These are phyloP conservation scores for Penicillium sp. DNA, from an alignment of 2,329 filamentous ascomycete species.

Conservation along the genomic window DNA sequence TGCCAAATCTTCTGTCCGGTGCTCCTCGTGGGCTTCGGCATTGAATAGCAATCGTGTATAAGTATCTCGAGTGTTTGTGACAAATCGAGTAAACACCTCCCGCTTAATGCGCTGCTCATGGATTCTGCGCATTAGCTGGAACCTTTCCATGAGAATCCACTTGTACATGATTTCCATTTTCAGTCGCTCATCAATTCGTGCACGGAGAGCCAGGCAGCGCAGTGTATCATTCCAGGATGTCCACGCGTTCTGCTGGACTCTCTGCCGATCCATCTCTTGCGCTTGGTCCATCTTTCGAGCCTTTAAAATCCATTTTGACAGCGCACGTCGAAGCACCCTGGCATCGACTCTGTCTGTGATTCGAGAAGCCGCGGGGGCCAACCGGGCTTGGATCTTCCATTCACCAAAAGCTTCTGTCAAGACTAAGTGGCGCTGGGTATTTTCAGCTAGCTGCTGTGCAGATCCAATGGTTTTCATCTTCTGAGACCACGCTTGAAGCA, in stretches of 20 bases:
- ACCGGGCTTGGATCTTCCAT: constrained; percentile 44
- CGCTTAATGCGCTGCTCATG: constrained; percentile 41
- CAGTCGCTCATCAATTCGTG: constrained; percentile 57
- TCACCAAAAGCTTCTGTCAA: constrained; percentile 40
- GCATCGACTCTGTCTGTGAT: constrained; percentile 47
- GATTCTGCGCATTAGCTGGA: constrained; percentile 40
- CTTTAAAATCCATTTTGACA: constrained; percentile 53
- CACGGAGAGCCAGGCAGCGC: constrained; percentile 53
- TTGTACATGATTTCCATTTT: constrained; percentile 59
- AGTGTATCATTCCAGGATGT: constrained; percentile 63
- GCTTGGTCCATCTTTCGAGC: constrained; percentile 49
- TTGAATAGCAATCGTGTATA: constrained; percentile 39
- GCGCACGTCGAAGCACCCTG: constrained; percentile 47
- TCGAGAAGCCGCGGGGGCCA: constrained; percentile 43
- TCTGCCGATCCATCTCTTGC: constrained; percentile 50
- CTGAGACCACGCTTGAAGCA: constrained; percentile 37
- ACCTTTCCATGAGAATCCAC: constrained; percentile 58
- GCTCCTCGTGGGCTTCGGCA: constrained; percentile 36
- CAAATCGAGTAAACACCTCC: constrained; percentile 41
- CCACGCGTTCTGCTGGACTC: constrained; percentile 58
- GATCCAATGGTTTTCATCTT: constrained; percentile 29
- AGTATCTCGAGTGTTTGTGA: constrained; percentile 38
- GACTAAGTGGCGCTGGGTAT: constrained; percentile 32
- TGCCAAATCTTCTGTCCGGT: constrained; percentile 34
- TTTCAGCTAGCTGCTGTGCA: constrained; percentile 32